These are phyloP conservation scores for Camelina laxa DNA, from an alignment of 345 rosid species.

Conservation along the genomic window DNA sequence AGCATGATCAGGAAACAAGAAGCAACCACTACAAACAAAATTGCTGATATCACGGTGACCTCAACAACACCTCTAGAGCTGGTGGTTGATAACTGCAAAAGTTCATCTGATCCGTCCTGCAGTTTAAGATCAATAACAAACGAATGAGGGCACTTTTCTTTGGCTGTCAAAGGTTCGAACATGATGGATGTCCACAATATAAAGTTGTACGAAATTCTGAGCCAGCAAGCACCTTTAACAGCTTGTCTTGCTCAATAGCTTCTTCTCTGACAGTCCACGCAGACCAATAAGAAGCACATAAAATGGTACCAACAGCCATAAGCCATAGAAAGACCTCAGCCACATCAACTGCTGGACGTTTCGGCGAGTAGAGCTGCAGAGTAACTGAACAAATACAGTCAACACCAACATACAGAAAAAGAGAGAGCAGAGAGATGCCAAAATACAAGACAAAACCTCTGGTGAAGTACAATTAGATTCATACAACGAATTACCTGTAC, in stretches of 20 bases:
- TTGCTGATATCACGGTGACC: constrained; percentile 74
- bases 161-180: constrained; percentile 10
- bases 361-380: constrained; percentile 88
- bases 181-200: constrained; percentile 28
- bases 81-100: constrained; percentile 49
- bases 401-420: neutral
- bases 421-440: neutral
- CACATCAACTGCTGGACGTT: constrained; percentile 86
- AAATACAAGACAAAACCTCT: constrained; percentile 2
- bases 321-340: constrained; percentile 99
- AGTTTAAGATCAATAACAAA: constrained; percentile 21
- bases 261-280: constrained; percentile 93
- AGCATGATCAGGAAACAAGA: constrained; percentile 97
- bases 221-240: constrained; percentile 66
- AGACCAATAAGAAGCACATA: constrained; percentile 95
- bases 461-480: neutral
- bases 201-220: constrained; percentile 4
- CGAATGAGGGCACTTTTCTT: constrained; percentile 15
- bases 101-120: constrained; percentile 85
- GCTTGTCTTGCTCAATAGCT: constrained; percentile 87
- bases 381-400: constrained; percentile 61
- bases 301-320: constrained; percentile 93
- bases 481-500: constrained; percentile 48
- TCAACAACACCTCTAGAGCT: constrained; percentile 71
- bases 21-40: constrained; percentile 89